Conservation (phyloP, 2,329 filamentous ascomycete species). For the Penicillium sp. region DNA sequence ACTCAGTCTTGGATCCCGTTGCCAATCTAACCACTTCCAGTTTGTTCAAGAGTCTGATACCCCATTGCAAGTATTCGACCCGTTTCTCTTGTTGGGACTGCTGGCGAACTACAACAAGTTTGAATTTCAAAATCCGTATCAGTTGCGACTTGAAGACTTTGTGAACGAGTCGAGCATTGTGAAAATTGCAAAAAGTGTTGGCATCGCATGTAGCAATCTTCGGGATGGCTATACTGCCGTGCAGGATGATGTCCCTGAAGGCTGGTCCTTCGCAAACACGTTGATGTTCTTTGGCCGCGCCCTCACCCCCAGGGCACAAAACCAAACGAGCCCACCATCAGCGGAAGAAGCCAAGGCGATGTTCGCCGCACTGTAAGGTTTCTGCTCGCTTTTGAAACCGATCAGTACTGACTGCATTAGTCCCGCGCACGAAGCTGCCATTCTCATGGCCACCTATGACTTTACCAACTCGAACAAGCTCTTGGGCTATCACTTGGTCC, state of each 20-base stretch:
- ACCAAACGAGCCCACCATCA: slow-evolving; percentile 56
- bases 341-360: slow-evolving; percentile 75
- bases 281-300: slow-evolving; percentile 77
- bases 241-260: slow-evolving; percentile 83
- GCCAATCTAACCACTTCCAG: slow-evolving; percentile 39
- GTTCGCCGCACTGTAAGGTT: slow-evolving; percentile 64
- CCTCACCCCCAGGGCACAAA: slow-evolving; percentile 63
- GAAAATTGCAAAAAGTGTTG: slow-evolving; percentile 71
- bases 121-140: slow-evolving; percentile 94
- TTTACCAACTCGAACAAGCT: slow-evolving; percentile 92
- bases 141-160: slow-evolving; percentile 85
- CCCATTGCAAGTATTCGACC: slow-evolving; percentile 58
- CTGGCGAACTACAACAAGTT: slow-evolving; percentile 99
- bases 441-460: slow-evolving; percentile 82
- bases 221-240: slow-evolving; percentile 75
- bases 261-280: slow-evolving; percentile 77
- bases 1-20: not conserved
- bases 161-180: slow-evolving; percentile 85
- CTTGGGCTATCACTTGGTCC: slow-evolving; percentile 80
- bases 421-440: slow-evolving; percentile 69
- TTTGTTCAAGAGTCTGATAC: slow-evolving; percentile 74
- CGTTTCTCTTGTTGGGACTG: slow-evolving; percentile 77
- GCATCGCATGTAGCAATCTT: slow-evolving; percentile 61
- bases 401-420: slow-evolving; percentile 43
- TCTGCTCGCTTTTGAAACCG: slow-evolving; percentile 6